Conservation (phyloP, 305 asterid genomes). For the Ajuga reptans region DNA sequence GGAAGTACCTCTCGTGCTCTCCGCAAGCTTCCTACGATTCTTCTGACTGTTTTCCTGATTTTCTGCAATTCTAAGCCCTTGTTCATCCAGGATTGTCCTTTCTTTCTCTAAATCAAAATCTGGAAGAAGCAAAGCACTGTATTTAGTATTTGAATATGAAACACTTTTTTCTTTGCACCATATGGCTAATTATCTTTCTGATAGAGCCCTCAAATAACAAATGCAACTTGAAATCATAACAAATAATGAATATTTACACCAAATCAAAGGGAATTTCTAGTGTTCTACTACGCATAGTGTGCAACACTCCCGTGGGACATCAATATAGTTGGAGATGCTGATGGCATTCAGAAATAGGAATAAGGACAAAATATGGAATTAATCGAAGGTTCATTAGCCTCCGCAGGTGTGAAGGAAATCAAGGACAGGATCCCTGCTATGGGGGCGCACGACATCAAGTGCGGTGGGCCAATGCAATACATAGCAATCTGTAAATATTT, state of each 20-base stretch:
- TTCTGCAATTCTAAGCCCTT: constrained; percentile 91
- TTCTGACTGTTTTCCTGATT: constrained; percentile 97
- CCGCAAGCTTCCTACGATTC: constrained; percentile 95
- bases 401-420: neutral
- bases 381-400: neutral
- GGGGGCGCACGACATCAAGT: neutral
- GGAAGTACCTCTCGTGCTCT: constrained; percentile 85
- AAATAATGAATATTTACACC: neutral
- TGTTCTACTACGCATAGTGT: constrained; percentile 2
- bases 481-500: neutral
- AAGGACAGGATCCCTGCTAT: neutral
- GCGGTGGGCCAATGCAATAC: neutral
- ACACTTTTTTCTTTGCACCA: neutral
- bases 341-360: neutral
- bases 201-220: neutral
- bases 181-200: neutral
- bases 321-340: neutral
- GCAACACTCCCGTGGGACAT: neutral
- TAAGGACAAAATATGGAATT: neutral
- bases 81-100: constrained; percentile 74
- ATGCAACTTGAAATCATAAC: neutral
- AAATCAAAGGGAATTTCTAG: neutral
- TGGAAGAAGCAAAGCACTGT: constrained; percentile 23
- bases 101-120: constrained; percentile 95
- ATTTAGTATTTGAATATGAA: constrained; percentile 5